Base-by-base conservation (phyloP, 2,329 filamentous ascomycete species). In the Conoideocrella luteorostrata region DNA sequence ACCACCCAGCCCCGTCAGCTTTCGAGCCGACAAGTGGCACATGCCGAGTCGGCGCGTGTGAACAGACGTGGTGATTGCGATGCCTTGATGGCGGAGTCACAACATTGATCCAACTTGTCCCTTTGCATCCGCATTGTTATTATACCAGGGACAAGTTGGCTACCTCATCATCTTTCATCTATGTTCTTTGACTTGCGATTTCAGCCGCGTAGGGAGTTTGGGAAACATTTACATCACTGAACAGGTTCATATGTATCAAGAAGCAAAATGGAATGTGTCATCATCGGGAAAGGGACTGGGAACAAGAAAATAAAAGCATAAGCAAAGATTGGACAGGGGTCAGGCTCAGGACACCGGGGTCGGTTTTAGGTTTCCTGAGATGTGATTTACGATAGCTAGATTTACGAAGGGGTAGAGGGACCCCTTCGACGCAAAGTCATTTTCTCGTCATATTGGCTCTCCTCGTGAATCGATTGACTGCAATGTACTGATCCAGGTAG, bases 1-100 rank as follows among this genome's bases (percentile, higher is more conserved):
- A 11, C 80, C 80, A 17, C 78, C 80, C 11, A 80, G 75, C 52
- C 80, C 80, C 7, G 75, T 83, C 56, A 76, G 75, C 63, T 82
- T 80, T 56, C 71, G 75, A 23, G 61, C 65, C 20, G 76, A 81
- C 11, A 45, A 44, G 20, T 47, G 45, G 45, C 39, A 35, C 10
- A 35, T 47, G 45, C 32, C 45, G 13, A 30, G 38, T 29, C 32
- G 26, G 10, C 45, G 20, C 24, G 6, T 29, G 21, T 28, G 36
- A 32, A 34, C 34, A 42, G 46, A 38, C 26, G 9, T 29, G 26
- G 26, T 20, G n/a, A n/a, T n/a, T n/a, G 15, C 39, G 18, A 7
- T n/a, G 18, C 21, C 33, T 13, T 46, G 44, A 46, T 32, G 32
- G 29, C 28, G 44, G 28, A 3, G 33, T 20, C 7, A 43, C 21